Evolutionary conservation across 129 eudicot genomes (phyloP), one percentile per base, ranked within the genome.

Genomic region (Erigeron canadensis): DNA sequence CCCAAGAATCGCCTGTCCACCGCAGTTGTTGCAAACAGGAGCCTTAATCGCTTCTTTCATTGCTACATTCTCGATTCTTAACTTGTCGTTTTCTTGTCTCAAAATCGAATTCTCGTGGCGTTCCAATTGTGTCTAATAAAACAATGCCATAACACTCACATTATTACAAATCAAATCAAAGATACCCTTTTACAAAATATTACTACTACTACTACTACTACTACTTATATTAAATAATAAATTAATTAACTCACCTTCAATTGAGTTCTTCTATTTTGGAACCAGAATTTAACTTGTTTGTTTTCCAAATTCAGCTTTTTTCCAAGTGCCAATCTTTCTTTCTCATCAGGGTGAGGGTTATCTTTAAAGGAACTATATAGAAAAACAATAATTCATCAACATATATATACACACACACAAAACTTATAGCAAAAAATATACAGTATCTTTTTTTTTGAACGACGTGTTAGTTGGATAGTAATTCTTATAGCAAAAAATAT

Each of bases 271-370:
- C 96, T 77, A 69, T 91, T 91, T 64, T 91, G 97, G 77, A 91
- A 91, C 97, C 97, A 91, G 81, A 86, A 88, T 62, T 91, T 86
- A 51, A 91, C 97, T 79, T 91, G 96, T 63, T 77, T 88, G 81
- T 70, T 81, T 73, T 86, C 96, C 88, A 91, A 81, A 73, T 76
- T 70, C 56, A 91, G 81, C 62, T 74, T 84, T 86, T 81, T 84
- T 16, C 93, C 96, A 63, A 91, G 87, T 47, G 90, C 96, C 70
- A 81, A 57, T 61, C 97, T 81, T 80, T 76, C 88, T 64, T 84
- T 88, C 81, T 91, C 96, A 80, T 91, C 92, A 59, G 97, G 97
- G 63, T 87, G 95, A 42, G 95, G 88, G 71, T 88, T 86, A 67
- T 80, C 86, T 84, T 86, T 88, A 77, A 91, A 88, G 8, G 83